These are phyloP conservation scores for Blastocystis sp. DNA, from an alignment of 352 stramenopile genomes.

Conservation along the genomic window DNA sequence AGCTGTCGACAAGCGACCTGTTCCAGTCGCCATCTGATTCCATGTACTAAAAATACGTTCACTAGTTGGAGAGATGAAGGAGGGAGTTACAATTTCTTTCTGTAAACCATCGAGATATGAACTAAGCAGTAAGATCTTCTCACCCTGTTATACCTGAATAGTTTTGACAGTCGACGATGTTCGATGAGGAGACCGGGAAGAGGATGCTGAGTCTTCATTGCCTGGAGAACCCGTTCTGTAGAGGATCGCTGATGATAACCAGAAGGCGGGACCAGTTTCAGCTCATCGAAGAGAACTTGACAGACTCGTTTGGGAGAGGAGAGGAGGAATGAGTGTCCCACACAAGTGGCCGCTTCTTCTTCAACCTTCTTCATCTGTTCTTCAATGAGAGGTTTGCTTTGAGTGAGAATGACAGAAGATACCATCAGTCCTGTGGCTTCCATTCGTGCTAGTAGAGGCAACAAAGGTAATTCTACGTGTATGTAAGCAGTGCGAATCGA, in stretches of 20 bases:
- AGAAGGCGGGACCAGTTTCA: neutral
- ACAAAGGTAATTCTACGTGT: neutral
- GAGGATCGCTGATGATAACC: neutral
- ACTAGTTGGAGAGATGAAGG: neutral
- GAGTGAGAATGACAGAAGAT: neutral
- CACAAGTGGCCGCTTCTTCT: neutral
- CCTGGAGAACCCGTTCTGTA: constrained; percentile 28
- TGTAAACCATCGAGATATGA: constrained; percentile 36
- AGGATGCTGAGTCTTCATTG: constrained; percentile 27
- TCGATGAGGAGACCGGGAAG: constrained; percentile 40
- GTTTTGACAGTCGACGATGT: constrained; percentile 50
- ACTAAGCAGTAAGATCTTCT: neutral
- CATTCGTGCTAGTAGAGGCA: constrained; percentile 27
- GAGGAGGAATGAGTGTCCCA: constrained; percentile 29
- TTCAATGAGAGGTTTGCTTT: constrained; percentile 20
- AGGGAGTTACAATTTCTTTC: neutral
- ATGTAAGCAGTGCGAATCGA: neutral
- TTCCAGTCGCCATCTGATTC: constrained; percentile 65
- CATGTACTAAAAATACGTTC: constrained; percentile 18
- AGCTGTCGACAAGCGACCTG: constrained; percentile 57
- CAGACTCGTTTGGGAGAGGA: constrained; percentile 34
- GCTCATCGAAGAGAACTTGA: constrained; percentile 56
- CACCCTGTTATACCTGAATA: neutral
- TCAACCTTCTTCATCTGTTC: constrained; percentile 29
- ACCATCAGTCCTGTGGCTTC: neutral